Evolutionary conservation across 2,329 filamentous ascomycete genomes (phyloP), one percentile per base, ranked within the genome.

Genomic region (Aspergillus luchuensis): DNA sequence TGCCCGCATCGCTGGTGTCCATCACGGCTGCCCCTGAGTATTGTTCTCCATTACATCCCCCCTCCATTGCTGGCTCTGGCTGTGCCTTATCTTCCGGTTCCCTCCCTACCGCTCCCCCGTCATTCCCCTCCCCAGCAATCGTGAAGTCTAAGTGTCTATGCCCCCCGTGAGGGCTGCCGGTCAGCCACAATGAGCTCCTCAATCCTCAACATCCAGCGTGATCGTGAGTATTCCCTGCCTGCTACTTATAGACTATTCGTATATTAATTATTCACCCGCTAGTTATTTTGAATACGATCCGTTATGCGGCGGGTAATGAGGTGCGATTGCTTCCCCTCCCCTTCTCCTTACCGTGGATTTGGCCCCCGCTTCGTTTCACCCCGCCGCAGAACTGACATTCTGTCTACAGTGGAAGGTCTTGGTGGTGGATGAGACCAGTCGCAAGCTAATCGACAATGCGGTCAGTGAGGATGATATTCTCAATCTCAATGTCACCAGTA

Each of bases 381-480:
- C 25, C 52, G 15, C 3, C 36, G 66, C 70, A 57, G 67, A 69
- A 69, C 70, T 71, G 65, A 75, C 66, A 53, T 60, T 62, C 30
- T 36, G 58, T 62, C 56, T 68, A 56, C 67, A 97, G 92, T 99
- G 95, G 95, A 99, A 98, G 86, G 91, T 97, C 67, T 82, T 99
- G 68, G 89, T 99, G 56, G 83, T 97, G 71, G 95, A 99, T 79
- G 88, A 91, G 68, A 84, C 82, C 59, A 93, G 91, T 74, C 89
- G 89, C 75, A 93, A 90, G 77, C 85, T 99, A 69, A 85, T 99
- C 70, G 89, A 96, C 79, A 96, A 94, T 82, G 90, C 91, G 50
- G 87, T 94, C 74, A 94, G 92, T 72, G 91, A 97, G 81, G 94
- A 99, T 86, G 92, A 97, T 72, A 96, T 99, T 67, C 89, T 99